Percentiles rank a stretch among this genome's conserved stretches.
Evolutionary conservation across 306 rosid genomes (phyloP).

Genomic region (Prunus davidiana): DNA sequence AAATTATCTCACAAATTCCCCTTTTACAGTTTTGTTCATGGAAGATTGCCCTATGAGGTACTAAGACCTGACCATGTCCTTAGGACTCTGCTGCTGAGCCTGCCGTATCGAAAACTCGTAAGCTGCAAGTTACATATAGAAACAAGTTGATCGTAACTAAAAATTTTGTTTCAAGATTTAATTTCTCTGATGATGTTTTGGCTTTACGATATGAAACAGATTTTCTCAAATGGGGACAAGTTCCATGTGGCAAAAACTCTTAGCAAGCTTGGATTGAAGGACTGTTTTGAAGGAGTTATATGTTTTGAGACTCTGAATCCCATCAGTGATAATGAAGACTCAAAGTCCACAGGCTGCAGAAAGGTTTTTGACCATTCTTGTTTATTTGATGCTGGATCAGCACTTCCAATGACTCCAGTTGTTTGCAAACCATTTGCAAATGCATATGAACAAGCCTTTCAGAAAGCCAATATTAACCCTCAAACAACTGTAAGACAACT

Average conservation of each 20-base stretch:
- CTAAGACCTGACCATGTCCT: constrained; percentile 13
- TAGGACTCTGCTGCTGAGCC: constrained; percentile 4
- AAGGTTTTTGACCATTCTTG: not conserved
- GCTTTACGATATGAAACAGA: not conserved
- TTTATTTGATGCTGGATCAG: not conserved
- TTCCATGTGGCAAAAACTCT: constrained; percentile 15
- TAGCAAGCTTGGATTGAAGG: constrained; percentile 11
- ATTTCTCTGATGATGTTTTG: not conserved
- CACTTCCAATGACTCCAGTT: constrained; percentile 3
- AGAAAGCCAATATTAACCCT: constrained; percentile 17
- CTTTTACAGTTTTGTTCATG: constrained; percentile 19
- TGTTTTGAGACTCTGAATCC: constrained; percentile 22
- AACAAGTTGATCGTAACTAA: not conserved
- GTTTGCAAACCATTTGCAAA: constrained; percentile 21
- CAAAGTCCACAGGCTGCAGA: not conserved
- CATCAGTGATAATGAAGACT: not conserved
- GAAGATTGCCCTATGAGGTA: constrained; percentile 19
- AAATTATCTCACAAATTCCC: not conserved
- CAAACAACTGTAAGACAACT: constrained; percentile 15
- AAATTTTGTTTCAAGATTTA: not conserved
- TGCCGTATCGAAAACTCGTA: constrained; percentile 14
- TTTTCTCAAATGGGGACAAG: constrained; percentile 12
- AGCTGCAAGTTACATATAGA: not conserved
- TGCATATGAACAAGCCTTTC: constrained; percentile 15
- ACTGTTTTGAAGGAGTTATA: constrained; percentile 21